Evolutionary conservation across 2,329 filamentous ascomycete genomes (phyloP).

Genomic region (Clarireedia homoeocarpa): DNA sequence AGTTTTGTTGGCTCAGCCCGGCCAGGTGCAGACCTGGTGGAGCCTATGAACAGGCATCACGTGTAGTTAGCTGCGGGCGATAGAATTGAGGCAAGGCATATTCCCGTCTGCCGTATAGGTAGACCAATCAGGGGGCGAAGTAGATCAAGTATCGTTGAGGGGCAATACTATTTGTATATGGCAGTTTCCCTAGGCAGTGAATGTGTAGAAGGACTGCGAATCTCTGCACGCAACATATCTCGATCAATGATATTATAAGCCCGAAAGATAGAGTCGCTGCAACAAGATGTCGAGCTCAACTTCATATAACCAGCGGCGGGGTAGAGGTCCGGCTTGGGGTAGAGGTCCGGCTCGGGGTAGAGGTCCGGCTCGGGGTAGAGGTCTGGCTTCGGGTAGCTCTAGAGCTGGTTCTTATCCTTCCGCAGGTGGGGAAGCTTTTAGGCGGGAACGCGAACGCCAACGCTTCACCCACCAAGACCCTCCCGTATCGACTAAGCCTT

Average conservation of each 20-base stretch:
- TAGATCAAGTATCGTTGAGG: not conserved
- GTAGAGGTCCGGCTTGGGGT: not conserved
- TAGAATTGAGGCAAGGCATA: too few relatives aligned
- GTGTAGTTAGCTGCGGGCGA: not conserved
- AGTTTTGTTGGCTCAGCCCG: not conserved
- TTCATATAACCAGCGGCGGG: too few relatives aligned
- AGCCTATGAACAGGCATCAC: not conserved
- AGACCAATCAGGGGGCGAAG: not conserved
- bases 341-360: not conserved
- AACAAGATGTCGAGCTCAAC: not conserved
- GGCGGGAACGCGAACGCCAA: not conserved
- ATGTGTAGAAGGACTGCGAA: not conserved
- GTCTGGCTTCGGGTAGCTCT: not conserved
- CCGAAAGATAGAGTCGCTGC: not conserved
- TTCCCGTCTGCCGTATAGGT: not conserved
- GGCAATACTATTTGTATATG: too few relatives aligned
- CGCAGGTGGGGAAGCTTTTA: not conserved
- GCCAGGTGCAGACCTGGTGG: not conserved
- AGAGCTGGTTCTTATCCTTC: not conserved
- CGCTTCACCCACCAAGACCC: not conserved
- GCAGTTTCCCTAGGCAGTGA: too few relatives aligned
- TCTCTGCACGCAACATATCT: too few relatives aligned
- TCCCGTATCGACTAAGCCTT: constrained; percentile 5
- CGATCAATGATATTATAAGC: not conserved
- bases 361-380: not conserved